Evolutionary conservation across 768 basidiomycete species (phyloP), one percentile per base, ranked within the genome.

Genomic region (Psilocybe sp.): DNA sequence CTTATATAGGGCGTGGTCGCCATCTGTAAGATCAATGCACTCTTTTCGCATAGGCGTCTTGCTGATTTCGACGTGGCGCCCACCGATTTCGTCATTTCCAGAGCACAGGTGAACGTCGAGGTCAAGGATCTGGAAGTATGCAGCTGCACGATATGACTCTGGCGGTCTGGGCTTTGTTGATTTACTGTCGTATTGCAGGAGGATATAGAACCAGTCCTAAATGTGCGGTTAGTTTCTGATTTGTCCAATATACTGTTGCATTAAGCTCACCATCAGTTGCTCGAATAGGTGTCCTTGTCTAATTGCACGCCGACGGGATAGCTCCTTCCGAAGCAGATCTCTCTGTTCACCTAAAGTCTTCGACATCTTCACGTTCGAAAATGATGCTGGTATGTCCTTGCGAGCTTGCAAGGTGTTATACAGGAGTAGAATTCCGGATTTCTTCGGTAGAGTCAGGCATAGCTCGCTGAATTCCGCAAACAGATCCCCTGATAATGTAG

Each of bases 181-280:
- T 28, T 23, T 16, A 45, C n/a, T n/a, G n/a, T n/a, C n/a, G n/a
- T n/a, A n/a, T n/a, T n/a, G n/a, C n/a, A n/a, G n/a, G 5, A 51
- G 19, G 12, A 45, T 44, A 39, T 43, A 18, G 34, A 51, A 51
- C 50, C 50, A 51, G n/a, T 20, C 20, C 50, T 51, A 38, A 37
- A 40, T 40, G 23, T 5, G n/a, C n/a, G n/a, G n/a, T n/a, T n/a
- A 40, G 13, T 40, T 32, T 4, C 15, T 2, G 12, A 33, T 33
- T 14, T n/a, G 28, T 28, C 5, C 11, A 33, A 41, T 9, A 9
- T 28, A 28, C n/a, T n/a, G n/a, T n/a, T n/a, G 33, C 9, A 15
- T 28, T 6, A 31, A 19, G 41, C 47, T 8, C 15, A 51, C 50
- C 39, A 45, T 45, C n/a, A 51, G 19, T 32, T 43, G 36, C 0